Evolutionary conservation across 2,329 filamentous ascomycete genomes (phyloP).

Genomic region (Fusarium circinatum): DNA sequence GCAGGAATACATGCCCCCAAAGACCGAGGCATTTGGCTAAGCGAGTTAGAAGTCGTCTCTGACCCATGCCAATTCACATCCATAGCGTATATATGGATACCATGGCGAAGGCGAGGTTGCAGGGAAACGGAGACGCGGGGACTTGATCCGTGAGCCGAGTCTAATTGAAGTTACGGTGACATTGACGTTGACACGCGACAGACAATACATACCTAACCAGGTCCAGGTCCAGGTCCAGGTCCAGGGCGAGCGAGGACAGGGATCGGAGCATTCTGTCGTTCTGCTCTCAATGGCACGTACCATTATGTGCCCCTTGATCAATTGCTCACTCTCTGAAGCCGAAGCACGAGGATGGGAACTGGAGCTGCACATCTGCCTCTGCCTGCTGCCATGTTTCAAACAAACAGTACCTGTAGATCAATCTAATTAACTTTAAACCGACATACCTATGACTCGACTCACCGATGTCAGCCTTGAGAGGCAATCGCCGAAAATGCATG

Average conservation of each 20-base stretch:
- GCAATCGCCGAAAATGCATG: constrained; percentile 18
- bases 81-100: not conserved
- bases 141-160: constrained; percentile 23
- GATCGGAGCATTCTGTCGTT: constrained; percentile 5
- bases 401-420: not conserved
- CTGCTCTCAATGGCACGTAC: constrained; percentile 14
- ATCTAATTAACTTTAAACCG: not conserved
- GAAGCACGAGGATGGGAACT: not conserved
- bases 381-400: constrained; percentile 7
- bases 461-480: constrained; percentile 3
- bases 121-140: constrained; percentile 19
- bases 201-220: not conserved
- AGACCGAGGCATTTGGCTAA: constrained; percentile 2
- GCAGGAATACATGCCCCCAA: not conserved
- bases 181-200: constrained; percentile 8
- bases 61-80: not conserved
- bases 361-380: not conserved
- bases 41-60: constrained; percentile 6
- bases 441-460: not conserved
- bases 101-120: not conserved
- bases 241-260: not conserved
- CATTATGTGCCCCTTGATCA: constrained; percentile 2
- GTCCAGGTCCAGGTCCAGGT: not conserved
- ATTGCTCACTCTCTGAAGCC: not conserved
- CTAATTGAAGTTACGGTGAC: constrained; percentile 5